These are phyloP conservation scores for Durusdinium trenchii DNA, from an alignment of 73 alveolate genomes.

Conservation along the genomic window DNA sequence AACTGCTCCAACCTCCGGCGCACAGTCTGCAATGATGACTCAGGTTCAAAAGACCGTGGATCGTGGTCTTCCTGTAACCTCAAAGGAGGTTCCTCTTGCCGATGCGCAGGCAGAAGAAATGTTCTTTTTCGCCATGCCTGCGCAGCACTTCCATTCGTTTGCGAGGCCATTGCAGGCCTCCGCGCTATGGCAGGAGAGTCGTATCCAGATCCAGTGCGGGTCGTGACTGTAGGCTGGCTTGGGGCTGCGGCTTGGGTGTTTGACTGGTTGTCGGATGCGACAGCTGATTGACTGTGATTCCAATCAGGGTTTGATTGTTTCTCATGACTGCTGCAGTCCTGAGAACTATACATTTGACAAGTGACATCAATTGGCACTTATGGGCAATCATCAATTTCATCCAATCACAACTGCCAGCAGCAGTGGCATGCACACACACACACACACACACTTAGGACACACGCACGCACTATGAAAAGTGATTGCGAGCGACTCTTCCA, in stretches of 20 bases:
- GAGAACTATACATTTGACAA: no score
- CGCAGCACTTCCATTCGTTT: background rate
- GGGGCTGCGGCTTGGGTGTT: background rate
- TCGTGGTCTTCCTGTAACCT: slow-evolving; percentile 31
- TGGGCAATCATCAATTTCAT: no score
- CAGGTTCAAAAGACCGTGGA: slow-evolving; percentile 74
- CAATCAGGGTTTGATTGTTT: background rate
- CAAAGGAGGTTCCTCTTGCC: slow-evolving; percentile 76
- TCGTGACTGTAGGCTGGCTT: slow-evolving; percentile 81
- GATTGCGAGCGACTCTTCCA: no score
- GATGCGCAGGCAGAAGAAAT: slow-evolving; percentile 65
- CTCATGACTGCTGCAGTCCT: background rate
- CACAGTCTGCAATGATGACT: no score
- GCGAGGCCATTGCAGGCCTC: slow-evolving; percentile 79
- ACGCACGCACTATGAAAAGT: no score
- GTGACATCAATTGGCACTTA: no score
- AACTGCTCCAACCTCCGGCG: no score
- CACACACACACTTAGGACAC: no score
- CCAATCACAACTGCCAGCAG: no score
- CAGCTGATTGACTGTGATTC: background rate
- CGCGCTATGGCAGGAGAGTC: slow-evolving; percentile 94
- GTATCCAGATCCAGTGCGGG: slow-evolving; percentile 96
- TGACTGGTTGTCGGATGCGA: background rate
- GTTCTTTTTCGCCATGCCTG: background rate
- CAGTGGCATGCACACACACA: no score